Base-by-base conservation (phyloP, 2,329 filamentous ascomycete genomes). In the Aspergillus sp. region DNA sequence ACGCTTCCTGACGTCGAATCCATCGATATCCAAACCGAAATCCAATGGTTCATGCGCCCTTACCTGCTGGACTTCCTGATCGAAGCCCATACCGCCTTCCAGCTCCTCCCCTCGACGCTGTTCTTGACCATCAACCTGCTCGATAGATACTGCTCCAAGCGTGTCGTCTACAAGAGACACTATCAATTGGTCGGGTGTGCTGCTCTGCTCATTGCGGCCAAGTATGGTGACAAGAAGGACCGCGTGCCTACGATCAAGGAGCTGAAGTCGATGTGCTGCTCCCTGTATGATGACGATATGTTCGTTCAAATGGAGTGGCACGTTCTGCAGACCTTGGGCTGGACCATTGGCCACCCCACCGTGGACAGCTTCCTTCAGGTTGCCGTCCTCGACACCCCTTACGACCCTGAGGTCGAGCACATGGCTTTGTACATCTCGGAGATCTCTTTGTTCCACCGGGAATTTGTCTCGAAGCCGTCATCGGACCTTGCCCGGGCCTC, bases 221-320 rank as follows among this genome's bases (percentile, higher is more conserved):
- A 99, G 83, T 99, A 98, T 74, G 94, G 94, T 59, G 95, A 99
- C 80, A 94, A 95, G 83, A 99, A 99, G 82, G 95, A 99, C 73
- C 88, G 93, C 54, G 95, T 99, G n/a, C 95, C 95, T 4, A 95
- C 96, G 65, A 96, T 99, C 74, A 88, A 92, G 74, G 95, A 99
- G 76, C 84, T 99, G 65, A 96, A 96, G 84, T 96, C 94, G 67
- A 98, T 99, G 95, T 99, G 95, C 85, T 98, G 95, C 80, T 93
- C 91, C 42, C 85, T 98, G 45, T 99, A 99, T 79, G 95, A 99
- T 71, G 92, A 96, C 53, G 94, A 96, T 80, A 99, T 99, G 95
- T 99, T 99, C 80, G 94, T 93, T 11, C 95, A 99, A 78, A 99
- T 99, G 95, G 95, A 99, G 81, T 98, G 96, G 93, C 95, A 99